These are phyloP conservation scores for Tetrapisispora iriomotensis DNA, from an alignment of 805 yeast genomes.

Conservation along the genomic window DNA sequence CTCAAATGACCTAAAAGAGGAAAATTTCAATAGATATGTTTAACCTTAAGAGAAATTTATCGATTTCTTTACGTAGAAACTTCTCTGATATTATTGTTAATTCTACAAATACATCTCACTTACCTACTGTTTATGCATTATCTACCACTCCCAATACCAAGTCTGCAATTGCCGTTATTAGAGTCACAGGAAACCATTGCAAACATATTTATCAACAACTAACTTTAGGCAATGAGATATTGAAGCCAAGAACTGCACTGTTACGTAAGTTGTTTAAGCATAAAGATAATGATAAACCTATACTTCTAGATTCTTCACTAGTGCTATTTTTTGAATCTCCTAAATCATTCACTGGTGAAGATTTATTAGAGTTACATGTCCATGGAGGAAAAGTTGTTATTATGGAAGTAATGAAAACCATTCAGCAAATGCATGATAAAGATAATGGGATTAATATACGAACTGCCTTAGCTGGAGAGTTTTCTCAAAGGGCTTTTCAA, in stretches of 20 bases:
- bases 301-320: slow-evolving; percentile 68
- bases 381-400: slow-evolving; percentile 93
- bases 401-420: slow-evolving; percentile 53
- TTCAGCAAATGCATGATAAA: slow-evolving; percentile 43
- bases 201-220: slow-evolving; percentile 35
- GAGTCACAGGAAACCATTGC: slow-evolving; percentile 70
- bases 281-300: slow-evolving; percentile 2
- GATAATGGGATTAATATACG: slow-evolving; percentile 38
- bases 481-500: slow-evolving; percentile 75
- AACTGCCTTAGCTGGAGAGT: slow-evolving; percentile 90
- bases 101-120: not conserved
- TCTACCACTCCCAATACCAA: slow-evolving; percentile 67
- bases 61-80: not conserved
- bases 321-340: slow-evolving; percentile 63
- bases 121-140: slow-evolving; percentile 79
- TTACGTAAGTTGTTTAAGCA: slow-evolving; percentile 46
- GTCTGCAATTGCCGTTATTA: slow-evolving; percentile 78
- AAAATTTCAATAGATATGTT: not conserved
- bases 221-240: slow-evolving; percentile 32
- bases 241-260: slow-evolving; percentile 45
- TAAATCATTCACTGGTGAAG: slow-evolving; percentile 86
- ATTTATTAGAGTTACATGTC: slow-evolving; percentile 74
- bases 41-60: no score
- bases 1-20: no score
- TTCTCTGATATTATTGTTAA: not conserved